Evolutionary conservation across 495 filamentous ascomycete genomes (phyloP).

Genomic region (Neurospora hispaniola): DNA sequence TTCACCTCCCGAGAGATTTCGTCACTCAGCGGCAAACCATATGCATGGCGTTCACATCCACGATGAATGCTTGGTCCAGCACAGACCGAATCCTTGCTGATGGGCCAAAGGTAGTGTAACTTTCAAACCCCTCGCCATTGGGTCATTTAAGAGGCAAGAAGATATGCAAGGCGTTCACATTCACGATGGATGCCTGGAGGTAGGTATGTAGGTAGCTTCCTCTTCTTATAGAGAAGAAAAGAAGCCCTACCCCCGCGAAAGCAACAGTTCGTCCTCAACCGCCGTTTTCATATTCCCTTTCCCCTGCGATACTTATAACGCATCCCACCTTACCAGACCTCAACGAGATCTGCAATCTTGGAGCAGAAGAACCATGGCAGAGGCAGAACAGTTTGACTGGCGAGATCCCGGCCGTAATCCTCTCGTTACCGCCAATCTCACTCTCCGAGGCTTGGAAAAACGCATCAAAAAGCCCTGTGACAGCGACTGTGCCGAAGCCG

Average conservation of each 20-base stretch:
- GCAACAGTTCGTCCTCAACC: not conserved
- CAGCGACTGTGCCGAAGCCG: not conserved
- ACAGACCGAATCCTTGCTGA: not conserved
- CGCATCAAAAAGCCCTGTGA: not conserved
- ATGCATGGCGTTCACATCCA: no score
- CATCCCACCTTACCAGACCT: no score
- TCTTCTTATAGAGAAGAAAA: not conserved
- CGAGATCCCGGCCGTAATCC: not conserved
- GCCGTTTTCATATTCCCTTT: not conserved
- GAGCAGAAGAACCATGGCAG: not conserved
- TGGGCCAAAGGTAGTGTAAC: not conserved
- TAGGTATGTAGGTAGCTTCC: no score
- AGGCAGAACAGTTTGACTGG: not conserved
- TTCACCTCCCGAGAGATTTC: not conserved
- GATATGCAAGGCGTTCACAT: not conserved
- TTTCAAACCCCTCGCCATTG: not conserved
- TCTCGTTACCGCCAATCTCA: not conserved
- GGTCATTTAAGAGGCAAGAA: not conserved
- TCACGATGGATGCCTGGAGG: not conserved
- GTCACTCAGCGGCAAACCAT: not conserved
- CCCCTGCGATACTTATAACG: not conserved
- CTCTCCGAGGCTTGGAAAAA: not conserved
- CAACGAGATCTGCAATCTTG: not conserved
- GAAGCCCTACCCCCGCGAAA: not conserved
- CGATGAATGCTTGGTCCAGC: not conserved